Evolutionary conservation across 106 monocot species (phyloP).

Genomic region (Allium fistulosum): DNA sequence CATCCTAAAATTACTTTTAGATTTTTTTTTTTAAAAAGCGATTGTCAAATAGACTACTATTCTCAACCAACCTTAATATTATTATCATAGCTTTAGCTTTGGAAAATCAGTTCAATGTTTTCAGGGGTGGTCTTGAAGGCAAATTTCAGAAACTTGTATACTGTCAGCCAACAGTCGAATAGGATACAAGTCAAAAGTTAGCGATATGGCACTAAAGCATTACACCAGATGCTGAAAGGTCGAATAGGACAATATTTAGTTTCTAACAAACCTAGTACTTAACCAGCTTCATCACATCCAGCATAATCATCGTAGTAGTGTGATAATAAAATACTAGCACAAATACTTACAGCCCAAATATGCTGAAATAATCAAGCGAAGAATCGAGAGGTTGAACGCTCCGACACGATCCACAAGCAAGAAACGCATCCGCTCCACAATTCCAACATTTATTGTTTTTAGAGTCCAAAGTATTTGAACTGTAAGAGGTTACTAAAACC

Average conservation of each 20-base stretch:
- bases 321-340: neutral
- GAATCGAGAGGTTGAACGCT: conserved; percentile 64
- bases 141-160: no score
- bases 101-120: no score
- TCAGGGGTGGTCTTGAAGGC: no score
- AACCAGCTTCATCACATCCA: neutral
- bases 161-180: no score
- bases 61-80: no score
- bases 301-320: neutral
- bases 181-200: no score
- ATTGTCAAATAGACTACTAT: no score
- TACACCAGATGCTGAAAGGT: no score
- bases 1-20: no score
- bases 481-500: neutral
- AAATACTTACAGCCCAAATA: conserved; percentile 82
- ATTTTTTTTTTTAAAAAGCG: no score
- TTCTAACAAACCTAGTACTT: neutral
- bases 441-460: conserved; percentile 49
- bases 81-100: no score
- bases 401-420: conserved; percentile 47
- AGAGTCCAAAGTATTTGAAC: conserved; percentile 7
- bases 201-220: no score
- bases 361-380: conserved; percentile 68
- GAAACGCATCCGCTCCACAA: conserved; percentile 49
- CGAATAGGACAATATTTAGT: neutral